phyloP scores from a whole-genome alignment of 2,329 filamentous ascomycete species.

The Fusarium virguliforme region DNA sequence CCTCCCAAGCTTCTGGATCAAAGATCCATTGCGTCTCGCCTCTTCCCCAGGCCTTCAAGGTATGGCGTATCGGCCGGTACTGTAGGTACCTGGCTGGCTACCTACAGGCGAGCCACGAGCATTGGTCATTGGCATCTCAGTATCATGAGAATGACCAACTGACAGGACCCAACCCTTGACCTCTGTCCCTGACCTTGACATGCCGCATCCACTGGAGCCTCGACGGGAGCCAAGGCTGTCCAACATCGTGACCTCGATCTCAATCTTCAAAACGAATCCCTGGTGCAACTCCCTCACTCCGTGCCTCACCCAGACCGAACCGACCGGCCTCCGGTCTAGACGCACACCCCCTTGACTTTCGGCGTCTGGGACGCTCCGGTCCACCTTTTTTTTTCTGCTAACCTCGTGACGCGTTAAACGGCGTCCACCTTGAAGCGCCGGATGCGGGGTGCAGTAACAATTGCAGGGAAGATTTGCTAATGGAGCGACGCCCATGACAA shows the following conservation, averaged over 20 bases:
- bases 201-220: conserved; percentile 7
- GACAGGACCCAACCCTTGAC: conserved; percentile 17
- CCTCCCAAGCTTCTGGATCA: conserved; percentile 16
- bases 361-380: conserved; percentile 25
- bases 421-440: conserved; percentile 44
- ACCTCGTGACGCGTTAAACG: conserved; percentile 50
- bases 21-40: conserved; percentile 18
- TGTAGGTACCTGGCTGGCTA: conserved; percentile 5
- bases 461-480: conserved; percentile 49
- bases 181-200: conserved; percentile 14
- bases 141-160: conserved; percentile 24
- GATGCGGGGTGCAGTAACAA: conserved; percentile 50
- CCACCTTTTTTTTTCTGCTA: conserved; percentile 41
- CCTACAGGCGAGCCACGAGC: conserved; percentile 11
- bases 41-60: conserved; percentile 21
- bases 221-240: conserved; percentile 22
- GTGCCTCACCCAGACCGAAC: conserved; percentile 28
- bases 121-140: conserved; percentile 15
- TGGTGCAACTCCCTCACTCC: conserved; percentile 2
- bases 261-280: conserved; percentile 10
- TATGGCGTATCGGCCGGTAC: conserved; percentile 4
- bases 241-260: conserved; percentile 34
- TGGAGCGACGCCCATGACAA: conserved; percentile 48
- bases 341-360: conserved; percentile 29
- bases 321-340: conserved; percentile 23